phyloP scores from a whole-genome alignment of 2,329 filamentous ascomycete genomes.

The Trichoderma polysporum region DNA sequence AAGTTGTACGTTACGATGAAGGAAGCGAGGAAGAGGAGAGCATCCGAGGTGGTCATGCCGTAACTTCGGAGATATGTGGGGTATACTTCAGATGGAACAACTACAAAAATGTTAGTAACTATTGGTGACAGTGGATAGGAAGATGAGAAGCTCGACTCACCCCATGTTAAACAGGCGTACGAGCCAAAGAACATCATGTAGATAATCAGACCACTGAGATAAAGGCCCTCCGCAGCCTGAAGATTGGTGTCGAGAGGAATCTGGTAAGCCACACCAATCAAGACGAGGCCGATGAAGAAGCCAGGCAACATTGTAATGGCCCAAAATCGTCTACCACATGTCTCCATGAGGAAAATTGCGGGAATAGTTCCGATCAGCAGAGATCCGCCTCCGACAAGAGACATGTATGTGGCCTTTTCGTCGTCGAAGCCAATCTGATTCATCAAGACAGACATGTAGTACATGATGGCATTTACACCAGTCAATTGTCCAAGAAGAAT shows the following conservation, averaged over 20 bases:
- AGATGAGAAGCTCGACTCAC: conserved; percentile 22
- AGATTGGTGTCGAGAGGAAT: conserved; percentile 49
- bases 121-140: not conserved
- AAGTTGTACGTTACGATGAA: conserved; percentile 79
- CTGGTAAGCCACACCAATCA: conserved; percentile 65
- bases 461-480: conserved; percentile 69
- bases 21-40: conserved; percentile 66
- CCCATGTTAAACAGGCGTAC: conserved; percentile 63
- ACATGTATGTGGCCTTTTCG: conserved; percentile 69
- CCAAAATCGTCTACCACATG: conserved; percentile 72
- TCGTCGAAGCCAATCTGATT: conserved; percentile 64
- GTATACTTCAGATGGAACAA: conserved; percentile 67
- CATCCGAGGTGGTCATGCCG: conserved; percentile 70
- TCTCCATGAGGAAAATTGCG: conserved; percentile 69
- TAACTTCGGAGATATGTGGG: conserved; percentile 71
- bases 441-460: conserved; percentile 71
- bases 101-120: conserved; percentile 28
- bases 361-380: conserved; percentile 68
- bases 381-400: conserved; percentile 66
- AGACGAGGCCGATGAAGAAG: conserved; percentile 67
- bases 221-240: conserved; percentile 55
- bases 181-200: conserved; percentile 70
- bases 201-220: conserved; percentile 65
- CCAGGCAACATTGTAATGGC: conserved; percentile 69
- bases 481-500: conserved; percentile 69